Conservation (phyloP, 176 grass and related monocot genomes). For the Cenchrus americanus region DNA sequence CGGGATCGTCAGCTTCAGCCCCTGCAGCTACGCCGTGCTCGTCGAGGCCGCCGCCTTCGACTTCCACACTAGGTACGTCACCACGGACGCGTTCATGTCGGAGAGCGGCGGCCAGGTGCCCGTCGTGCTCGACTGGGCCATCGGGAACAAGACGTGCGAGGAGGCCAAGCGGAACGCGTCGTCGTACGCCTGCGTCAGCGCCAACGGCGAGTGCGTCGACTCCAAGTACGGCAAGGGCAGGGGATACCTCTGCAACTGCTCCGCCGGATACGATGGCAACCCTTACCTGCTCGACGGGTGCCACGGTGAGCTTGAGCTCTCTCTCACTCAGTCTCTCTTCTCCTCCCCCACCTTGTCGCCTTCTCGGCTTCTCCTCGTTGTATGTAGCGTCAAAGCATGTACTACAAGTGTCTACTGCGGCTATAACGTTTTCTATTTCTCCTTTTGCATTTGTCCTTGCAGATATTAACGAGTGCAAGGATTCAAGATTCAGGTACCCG, state of each 20-base stretch:
- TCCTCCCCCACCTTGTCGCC: no score
- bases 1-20: constrained; percentile 20
- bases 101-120: constrained; percentile 36
- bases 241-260: constrained; percentile 77
- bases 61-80: constrained; percentile 55
- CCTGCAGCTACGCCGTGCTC: constrained; percentile 66
- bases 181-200: constrained; percentile 59
- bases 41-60: constrained; percentile 56
- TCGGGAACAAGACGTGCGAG: constrained; percentile 55
- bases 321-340: no score
- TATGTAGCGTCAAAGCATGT: no score
- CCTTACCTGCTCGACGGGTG: constrained; percentile 70
- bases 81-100: constrained; percentile 43
- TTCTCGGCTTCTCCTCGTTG: no score
- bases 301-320: constrained; percentile 31
- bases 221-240: constrained; percentile 52
- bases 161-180: constrained; percentile 40
- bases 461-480: constrained; percentile 75
- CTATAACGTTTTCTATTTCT: no score
- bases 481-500: constrained; percentile 26
- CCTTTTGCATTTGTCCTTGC: background rate
- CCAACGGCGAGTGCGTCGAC: constrained; percentile 49
- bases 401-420: no score
- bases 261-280: constrained; percentile 63
- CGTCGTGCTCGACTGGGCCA: constrained; percentile 73